Evolutionary conservation across 2,329 filamentous ascomycete genomes (phyloP).

Genomic region (Colletotrichum costaricense): DNA sequence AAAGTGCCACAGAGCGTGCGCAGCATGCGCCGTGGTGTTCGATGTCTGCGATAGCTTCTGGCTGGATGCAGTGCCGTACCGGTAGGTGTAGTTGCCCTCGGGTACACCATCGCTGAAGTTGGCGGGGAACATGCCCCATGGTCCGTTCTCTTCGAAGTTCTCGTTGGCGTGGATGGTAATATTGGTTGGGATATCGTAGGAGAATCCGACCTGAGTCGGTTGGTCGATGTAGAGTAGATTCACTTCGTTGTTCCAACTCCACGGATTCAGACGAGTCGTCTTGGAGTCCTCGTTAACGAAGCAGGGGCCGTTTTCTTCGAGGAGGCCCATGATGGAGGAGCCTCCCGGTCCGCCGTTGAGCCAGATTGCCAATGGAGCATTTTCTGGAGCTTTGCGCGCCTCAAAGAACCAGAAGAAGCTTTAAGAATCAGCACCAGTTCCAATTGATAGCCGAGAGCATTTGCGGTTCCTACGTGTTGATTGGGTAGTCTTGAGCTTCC

Average conservation of each 20-base stretch:
- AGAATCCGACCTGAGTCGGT: constrained; percentile 72
- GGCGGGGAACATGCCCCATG: constrained; percentile 35
- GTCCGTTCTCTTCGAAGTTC: not conserved
- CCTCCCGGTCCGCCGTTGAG: constrained; percentile 66
- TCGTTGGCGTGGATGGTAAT: constrained; percentile 54
- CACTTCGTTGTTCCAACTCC: constrained; percentile 64
- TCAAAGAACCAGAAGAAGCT: constrained; percentile 44
- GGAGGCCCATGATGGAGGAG: constrained; percentile 59
- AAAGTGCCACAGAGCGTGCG: constrained; percentile 62
- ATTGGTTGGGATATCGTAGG: constrained; percentile 70
- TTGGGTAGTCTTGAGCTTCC: constrained; percentile 55
- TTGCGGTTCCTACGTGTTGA: constrained; percentile 55
- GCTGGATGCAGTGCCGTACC: constrained; percentile 47
- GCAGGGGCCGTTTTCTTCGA: constrained; percentile 60
- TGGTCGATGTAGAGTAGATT: constrained; percentile 63
- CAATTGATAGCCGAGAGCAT: not conserved
- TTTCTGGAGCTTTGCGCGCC: constrained; percentile 45
- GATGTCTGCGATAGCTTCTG: constrained; percentile 43
- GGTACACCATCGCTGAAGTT: constrained; percentile 51
- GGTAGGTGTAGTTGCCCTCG: constrained; percentile 49
- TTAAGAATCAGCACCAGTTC: not conserved
- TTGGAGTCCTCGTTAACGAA: constrained; percentile 54
- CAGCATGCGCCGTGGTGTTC: constrained; percentile 54
- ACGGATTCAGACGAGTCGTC: constrained; percentile 61
- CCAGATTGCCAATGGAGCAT: constrained; percentile 61